Evolutionary conservation across 805 yeast species (phyloP), one percentile per base, ranked within the genome.

Genomic region (Wickerhamiella cacticola): DNA sequence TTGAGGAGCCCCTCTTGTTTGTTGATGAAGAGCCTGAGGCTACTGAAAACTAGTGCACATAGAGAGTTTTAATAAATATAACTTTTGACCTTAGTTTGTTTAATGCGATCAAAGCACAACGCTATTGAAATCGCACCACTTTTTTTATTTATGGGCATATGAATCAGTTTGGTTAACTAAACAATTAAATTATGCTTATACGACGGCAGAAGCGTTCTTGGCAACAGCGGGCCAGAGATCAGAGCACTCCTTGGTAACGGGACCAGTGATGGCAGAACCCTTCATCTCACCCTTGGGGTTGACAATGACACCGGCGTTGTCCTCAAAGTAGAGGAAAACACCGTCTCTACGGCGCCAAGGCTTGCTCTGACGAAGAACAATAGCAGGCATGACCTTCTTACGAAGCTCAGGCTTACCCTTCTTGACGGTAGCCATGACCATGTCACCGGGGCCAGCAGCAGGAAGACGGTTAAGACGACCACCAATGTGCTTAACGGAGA

Each of bases 341-440:
- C 99, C 99, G 70, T 92, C 99, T 81, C 82, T 89, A 83, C 99
- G 86, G 89, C 99, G 89, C 99, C 99, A 92, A 62, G 99, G 87
- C 80, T 88, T 89, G 61, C 98, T 76, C 79, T 92, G 99, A 78
- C 99, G 89, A 61, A 92, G 82, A 69, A 92, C 97, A 66, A 92
- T 86, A 66, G 98, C 98, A 73, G 96, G 98, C 96, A 94, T 88
- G 65, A 92, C 96, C 82, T 92, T 92, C 95, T 92, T 92, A 82
- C 99, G 88, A 73, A 92, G 86, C 78, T 92, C 99, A 73, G 99
- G 99, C 87, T 92, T 92, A 84, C 99, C 99, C 79, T 94, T 92
- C 86, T 92, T 92, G 72, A 92, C 99, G 66, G 99, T 92, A 67
- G 98, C 73, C 69, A 67, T 64, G 55, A 65, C 68, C 69, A 65